Conservation (phyloP, 345 rosid genomes). For the Isatis tinctoria region DNA sequence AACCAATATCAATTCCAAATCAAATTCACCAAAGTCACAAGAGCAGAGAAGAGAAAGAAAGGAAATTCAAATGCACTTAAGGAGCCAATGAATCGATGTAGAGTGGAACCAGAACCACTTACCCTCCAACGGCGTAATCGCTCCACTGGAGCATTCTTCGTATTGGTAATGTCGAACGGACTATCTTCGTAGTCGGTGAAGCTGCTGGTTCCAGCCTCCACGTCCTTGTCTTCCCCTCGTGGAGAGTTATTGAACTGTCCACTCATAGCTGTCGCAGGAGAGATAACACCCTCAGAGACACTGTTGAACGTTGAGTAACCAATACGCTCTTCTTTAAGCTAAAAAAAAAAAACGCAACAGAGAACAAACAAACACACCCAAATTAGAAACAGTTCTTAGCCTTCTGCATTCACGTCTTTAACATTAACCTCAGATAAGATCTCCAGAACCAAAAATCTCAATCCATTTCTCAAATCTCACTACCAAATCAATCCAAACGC, state of each 20-base stretch:
- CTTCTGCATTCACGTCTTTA: not conserved
- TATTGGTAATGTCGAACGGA: conserved; percentile 63
- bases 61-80: not conserved
- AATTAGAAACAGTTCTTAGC: conserved; percentile 13
- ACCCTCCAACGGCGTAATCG: conserved; percentile 92
- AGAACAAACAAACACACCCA: not conserved
- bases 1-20: not conserved
- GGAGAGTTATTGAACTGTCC: conserved; percentile 37
- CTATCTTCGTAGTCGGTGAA: conserved; percentile 31
- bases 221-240: conserved; percentile 33
- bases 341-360: not conserved
- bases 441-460: not conserved
- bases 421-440: not conserved
- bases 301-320: not conserved
- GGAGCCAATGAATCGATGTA: not conserved
- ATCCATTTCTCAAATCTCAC: not conserved
- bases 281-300: conserved; percentile 42
- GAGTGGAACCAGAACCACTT: not conserved
- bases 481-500: not conserved
- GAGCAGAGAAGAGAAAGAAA: not conserved
- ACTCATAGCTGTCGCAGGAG: conserved; percentile 59
- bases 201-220: conserved; percentile 45
- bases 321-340: conserved; percentile 15
- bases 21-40: not conserved
- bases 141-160: conserved; percentile 66